These are phyloP conservation scores for Arthrobotrys pseudoclavata DNA, from an alignment of 2,329 filamentous ascomycete genomes.

Conservation along the genomic window DNA sequence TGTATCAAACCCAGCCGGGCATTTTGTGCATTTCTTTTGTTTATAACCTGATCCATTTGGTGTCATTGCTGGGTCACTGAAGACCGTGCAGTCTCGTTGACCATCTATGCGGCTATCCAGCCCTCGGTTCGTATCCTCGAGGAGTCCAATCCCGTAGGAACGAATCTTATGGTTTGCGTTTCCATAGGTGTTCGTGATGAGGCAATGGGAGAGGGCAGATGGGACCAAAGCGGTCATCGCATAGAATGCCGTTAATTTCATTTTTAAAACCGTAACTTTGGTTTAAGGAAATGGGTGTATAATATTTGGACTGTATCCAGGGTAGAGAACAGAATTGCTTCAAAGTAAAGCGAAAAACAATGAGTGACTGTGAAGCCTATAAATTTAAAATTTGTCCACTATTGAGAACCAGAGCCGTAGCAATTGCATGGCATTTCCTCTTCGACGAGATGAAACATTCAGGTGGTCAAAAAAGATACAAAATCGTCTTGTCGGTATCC, in stretches of 20 bases:
- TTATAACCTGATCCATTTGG: constrained; percentile 17
- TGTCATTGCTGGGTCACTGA: constrained; percentile 26
- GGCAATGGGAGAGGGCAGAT: constrained; percentile 9
- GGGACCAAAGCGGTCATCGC: neutral
- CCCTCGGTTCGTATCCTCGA: constrained; percentile 23
- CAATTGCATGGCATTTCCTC: no score
- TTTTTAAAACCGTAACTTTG: neutral
- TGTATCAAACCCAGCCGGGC: constrained; percentile 22
- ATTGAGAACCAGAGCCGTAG: no score
- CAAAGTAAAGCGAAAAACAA: neutral
- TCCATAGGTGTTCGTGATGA: constrained; percentile 24
- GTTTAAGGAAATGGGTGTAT: neutral
- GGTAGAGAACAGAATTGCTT: neutral
- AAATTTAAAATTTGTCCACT: no score
- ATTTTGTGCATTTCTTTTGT: constrained; percentile 6
- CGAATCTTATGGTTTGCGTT: constrained; percentile 17
- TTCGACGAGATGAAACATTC: no score
- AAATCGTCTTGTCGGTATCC: no score
- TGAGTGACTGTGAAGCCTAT: neutral
- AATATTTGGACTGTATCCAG: neutral
- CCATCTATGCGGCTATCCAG: neutral
- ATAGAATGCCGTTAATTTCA: neutral
- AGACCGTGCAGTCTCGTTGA: constrained; percentile 21
- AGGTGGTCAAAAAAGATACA: no score
- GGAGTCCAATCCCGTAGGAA: constrained; percentile 18